Percentiles rank a stretch among this genome's conserved stretches.
phyloP scores from a whole-genome alignment of 164 flowering plant genomes.

The Cinnamomum micranthum region DNA sequence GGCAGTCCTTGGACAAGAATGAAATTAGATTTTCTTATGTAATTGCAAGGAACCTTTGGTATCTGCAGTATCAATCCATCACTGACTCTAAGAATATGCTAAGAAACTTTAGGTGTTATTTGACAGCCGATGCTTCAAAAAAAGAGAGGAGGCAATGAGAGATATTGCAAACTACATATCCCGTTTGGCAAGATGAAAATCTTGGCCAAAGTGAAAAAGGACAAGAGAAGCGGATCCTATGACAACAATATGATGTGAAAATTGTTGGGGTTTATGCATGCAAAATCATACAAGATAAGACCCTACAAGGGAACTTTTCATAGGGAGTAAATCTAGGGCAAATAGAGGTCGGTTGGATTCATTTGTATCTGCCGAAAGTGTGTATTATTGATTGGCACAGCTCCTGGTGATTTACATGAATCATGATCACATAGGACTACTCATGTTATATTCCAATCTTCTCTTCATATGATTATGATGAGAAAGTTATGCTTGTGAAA shows the following conservation, averaged over 20 bases:
- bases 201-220: no score
- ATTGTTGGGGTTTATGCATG: background rate
- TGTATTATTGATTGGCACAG: background rate
- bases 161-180: no score
- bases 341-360: slow-evolving; percentile 2
- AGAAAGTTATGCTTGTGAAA: background rate
- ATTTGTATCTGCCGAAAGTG: slow-evolving; percentile 5
- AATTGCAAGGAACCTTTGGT: no score
- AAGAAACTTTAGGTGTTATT: no score
- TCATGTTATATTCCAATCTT: background rate
- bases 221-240: no score
- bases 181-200: no score
- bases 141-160: no score
- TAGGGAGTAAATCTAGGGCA: background rate
- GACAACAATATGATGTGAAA: background rate
- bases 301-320: background rate
- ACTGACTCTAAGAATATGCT: no score
- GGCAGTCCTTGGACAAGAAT: no score
- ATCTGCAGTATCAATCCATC: no score
- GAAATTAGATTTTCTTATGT: no score
- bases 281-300: background rate
- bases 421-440: background rate
- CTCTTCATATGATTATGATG: background rate
- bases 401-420: background rate
- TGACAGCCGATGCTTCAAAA: no score